Evolutionary conservation across 768 basidiomycete genomes (phyloP).

Genomic region (Trametes elegans): DNA sequence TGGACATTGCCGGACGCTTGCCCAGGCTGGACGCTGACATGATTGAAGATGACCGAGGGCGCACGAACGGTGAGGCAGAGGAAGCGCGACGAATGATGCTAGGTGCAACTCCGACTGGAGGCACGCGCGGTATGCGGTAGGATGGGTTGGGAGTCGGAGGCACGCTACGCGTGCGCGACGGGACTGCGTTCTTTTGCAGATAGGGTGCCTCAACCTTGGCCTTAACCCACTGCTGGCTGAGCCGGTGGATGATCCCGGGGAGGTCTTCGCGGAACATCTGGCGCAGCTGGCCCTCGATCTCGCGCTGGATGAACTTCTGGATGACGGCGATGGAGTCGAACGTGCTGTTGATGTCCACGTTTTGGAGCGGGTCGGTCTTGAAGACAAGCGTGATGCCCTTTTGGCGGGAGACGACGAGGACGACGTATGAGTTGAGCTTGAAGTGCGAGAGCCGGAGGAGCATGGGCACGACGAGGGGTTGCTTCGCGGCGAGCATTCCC

Average conservation of each 20-base stretch:
- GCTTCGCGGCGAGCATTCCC: conserved; percentile 91
- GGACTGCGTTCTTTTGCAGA: conserved; percentile 46
- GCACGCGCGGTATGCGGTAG: conserved; percentile 19
- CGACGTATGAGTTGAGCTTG: conserved; percentile 91
- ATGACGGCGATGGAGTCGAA: conserved; percentile 99
- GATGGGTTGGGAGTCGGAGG: conserved; percentile 22
- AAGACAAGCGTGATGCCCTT: conserved; percentile 99
- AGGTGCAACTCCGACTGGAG: conserved; percentile 19
- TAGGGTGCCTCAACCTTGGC: conserved; percentile 94
- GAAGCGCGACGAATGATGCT: conserved; percentile 14
- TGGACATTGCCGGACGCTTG: conserved; percentile 21
- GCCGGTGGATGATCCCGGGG: conserved; percentile 92
- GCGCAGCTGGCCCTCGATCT: conserved; percentile 94
- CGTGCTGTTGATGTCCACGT: conserved; percentile 95
- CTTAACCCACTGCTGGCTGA: conserved; percentile 95
- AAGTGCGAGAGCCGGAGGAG: conserved; percentile 95
- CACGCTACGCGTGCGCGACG: conserved; percentile 12
- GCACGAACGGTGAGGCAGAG: conserved; percentile 11
- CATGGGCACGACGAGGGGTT: conserved; percentile 97
- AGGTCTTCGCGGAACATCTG: conserved; percentile 99
- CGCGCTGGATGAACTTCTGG: conserved; percentile 94
- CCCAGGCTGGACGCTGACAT: conserved; percentile 24
- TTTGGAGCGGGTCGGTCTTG: conserved; percentile 98
- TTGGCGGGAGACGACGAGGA: conserved; percentile 94
- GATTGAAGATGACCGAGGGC: conserved; percentile 23